A percentile compares a stretch with the other conserved stretches of the same genome.
Evolutionary conservation across 73 alveolate genomes (phyloP).

Genomic region (Diophrys appendiculata): DNA sequence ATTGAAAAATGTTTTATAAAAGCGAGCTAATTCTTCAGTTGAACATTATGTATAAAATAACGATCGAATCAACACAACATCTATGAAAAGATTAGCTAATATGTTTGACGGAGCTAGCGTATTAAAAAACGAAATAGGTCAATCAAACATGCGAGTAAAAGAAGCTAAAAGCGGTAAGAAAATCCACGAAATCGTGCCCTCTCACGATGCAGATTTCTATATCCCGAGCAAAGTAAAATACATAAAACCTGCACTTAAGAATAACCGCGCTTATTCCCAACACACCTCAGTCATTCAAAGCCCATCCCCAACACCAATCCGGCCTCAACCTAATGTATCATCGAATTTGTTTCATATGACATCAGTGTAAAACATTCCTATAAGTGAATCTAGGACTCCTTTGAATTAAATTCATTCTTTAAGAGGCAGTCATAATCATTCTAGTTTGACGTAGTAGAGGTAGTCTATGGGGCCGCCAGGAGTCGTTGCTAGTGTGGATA

Average conservation of each 20-base stretch:
- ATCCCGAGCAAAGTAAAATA: conserved; percentile 43
- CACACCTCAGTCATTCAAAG: neutral
- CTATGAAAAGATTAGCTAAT: conserved; percentile 29
- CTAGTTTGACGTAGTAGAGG: too few relatives aligned
- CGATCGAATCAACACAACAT: conserved; percentile 42
- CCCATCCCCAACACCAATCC: neutral
- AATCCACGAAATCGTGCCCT: conserved; percentile 39
- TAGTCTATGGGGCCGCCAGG: too few relatives aligned
- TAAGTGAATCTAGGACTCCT: too few relatives aligned
- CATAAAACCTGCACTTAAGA: conserved; percentile 9
- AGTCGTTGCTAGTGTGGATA: too few relatives aligned
- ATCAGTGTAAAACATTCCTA: too few relatives aligned
- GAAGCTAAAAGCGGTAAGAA: conserved; percentile 58
- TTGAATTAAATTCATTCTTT: too few relatives aligned
- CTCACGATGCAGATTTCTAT: conserved; percentile 34
- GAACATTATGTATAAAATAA: conserved; percentile 4
- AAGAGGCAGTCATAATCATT: too few relatives aligned
- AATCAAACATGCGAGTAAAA: conserved; percentile 36
- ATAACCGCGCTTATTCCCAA: neutral
- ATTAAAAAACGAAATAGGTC: conserved; percentile 40
- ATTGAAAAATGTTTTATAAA: neutral
- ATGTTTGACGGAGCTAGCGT: conserved; percentile 36
- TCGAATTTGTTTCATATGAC: too few relatives aligned
- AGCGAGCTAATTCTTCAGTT: neutral
- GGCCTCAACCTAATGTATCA: neutral